Evolutionary conservation across 73 alveolate genomes (phyloP).

Genomic region (Tetrahymena borealis): DNA sequence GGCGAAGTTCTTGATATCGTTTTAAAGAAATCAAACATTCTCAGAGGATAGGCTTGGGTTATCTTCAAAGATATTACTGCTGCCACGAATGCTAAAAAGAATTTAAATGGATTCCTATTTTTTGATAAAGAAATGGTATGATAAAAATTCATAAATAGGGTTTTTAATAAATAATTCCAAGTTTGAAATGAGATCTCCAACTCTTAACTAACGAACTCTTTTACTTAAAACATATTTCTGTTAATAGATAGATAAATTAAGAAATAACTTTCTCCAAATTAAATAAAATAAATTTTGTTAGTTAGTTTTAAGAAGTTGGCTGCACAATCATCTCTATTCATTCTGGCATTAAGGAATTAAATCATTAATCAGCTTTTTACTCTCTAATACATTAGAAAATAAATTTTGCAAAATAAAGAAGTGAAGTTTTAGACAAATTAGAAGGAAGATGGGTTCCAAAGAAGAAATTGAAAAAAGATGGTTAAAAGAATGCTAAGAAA

Average conservation of each 20-base stretch:
- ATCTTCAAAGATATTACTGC: not conserved
- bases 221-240: not conserved
- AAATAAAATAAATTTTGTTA: not conserved
- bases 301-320: not conserved
- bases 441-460: slow-evolving; percentile 4
- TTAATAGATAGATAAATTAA: no score
- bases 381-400: not conserved
- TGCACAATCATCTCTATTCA: not conserved
- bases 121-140: not conserved
- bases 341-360: not conserved
- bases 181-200: not conserved
- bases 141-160: not conserved
- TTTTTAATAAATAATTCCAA: not conserved
- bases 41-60: not conserved
- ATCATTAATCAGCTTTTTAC: not conserved
- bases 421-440: not conserved
- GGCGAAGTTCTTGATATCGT: not conserved
- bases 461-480: not conserved
- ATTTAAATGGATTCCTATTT: not conserved
- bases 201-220: not conserved
- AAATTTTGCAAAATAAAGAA: not conserved
- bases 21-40: not conserved
- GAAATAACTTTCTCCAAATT: not conserved
- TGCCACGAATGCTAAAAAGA: not conserved
- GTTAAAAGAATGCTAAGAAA: not conserved